Evolutionary conservation across 2,329 filamentous ascomycete species (phyloP), one percentile per base, ranked within the genome.

Genomic region (Zarea fungicola): DNA sequence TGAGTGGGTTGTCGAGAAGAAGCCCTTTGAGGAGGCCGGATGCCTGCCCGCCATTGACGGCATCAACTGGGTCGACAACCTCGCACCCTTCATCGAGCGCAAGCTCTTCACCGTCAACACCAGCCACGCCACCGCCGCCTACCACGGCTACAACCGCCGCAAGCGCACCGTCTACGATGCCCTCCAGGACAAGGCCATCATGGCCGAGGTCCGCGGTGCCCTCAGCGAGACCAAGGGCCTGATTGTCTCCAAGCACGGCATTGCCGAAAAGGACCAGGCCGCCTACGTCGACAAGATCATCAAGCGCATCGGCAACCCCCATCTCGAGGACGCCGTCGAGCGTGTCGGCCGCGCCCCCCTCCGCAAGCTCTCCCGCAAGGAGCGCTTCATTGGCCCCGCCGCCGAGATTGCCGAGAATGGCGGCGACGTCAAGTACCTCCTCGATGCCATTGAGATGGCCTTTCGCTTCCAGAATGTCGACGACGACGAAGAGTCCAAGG

Each of bases 61-160:
- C 52, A 85, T 97, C 65, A 87, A 95, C 73, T 96, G 89, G 83
- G 93, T 97, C 52, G 83, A 89, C 56, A 79, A 97, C 72, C 82
- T 99, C 25, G 80, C 84, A 64, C 93, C 93, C 50, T 99, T 92
- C 75, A 97, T 99, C 62, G 93, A 99, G 83, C 91, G 93, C 70
- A 99, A 99, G 81, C 84, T 99, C 56, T 99, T 91, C 78, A 99
- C 93, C 19, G 92, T 99, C 79, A 99, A 99, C 81, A 99, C 93
- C 19, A 87, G 90, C 49, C 93, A 99, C 66, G 93, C 93, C 52
- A 95, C 92, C 7, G 91, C 91, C 18, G 92, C 93, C 52, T 97
- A 97, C 80, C 91, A 93, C 69, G 92, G 91, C 48, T 87, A 95
- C 78, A 80, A 90, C 72, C 80, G 84, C 57, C 84, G 87, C 63